Conservation (phyloP, 768 basidiomycete species). For the Tricholomella constricta region DNA sequence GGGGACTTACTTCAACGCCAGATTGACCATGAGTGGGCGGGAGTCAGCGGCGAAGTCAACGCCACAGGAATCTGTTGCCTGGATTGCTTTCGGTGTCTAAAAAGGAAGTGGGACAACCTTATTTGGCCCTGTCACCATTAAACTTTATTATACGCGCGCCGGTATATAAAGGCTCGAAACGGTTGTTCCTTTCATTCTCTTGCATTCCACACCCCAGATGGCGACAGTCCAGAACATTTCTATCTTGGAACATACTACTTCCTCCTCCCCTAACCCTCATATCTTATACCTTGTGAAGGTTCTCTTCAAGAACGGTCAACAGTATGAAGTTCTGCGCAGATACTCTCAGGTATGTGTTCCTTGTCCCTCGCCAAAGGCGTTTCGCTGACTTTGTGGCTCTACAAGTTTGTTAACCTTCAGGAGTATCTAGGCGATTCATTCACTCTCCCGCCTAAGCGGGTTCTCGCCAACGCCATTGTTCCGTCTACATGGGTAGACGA, state of each 20-base stretch:
- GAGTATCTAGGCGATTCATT: slow-evolving; percentile 27
- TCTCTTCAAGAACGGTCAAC: slow-evolving; percentile 32
- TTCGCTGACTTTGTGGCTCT: background rate
- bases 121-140: slow-evolving; percentile 1
- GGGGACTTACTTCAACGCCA: too few relatives aligned
- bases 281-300: slow-evolving; percentile 47
- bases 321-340: slow-evolving; percentile 31
- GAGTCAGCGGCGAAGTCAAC: too few relatives aligned
- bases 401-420: slow-evolving; percentile 28
- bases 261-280: slow-evolving; percentile 47
- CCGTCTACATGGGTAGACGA: slow-evolving; percentile 50
- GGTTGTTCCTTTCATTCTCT: background rate
- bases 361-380: background rate
- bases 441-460: slow-evolving; percentile 42
- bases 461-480: slow-evolving; percentile 42
- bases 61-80: too few relatives aligned
- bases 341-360: slow-evolving; percentile 45
- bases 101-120: slow-evolving; percentile 14
- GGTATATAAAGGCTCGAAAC: slow-evolving; percentile 5
- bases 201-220: slow-evolving; percentile 1
- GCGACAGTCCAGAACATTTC: slow-evolving; percentile 20
- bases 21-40: too few relatives aligned
- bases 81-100: background rate
- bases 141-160: slow-evolving; percentile 1
- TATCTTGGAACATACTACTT: slow-evolving; percentile 47